Base-by-base conservation (phyloP, 75 land plant genomes). In the Sequoia sempervirens region DNA sequence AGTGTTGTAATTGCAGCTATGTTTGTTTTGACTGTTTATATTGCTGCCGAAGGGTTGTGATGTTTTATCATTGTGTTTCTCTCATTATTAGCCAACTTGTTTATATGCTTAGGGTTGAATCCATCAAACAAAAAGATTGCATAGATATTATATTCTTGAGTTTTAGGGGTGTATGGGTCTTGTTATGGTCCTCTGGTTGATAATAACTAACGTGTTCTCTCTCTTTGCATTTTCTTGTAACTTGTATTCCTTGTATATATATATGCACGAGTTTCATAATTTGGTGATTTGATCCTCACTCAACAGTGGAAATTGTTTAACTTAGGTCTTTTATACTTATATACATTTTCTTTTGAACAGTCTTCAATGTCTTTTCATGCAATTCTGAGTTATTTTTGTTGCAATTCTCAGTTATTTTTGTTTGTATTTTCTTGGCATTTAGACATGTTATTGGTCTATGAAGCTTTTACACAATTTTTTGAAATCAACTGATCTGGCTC, bases 241-340 rank as follows among this genome's bases (percentile, higher is more conserved):
- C 6, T 75, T 78, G n/a, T 78, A 26, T 23, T 26, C 10, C 13
- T 40, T n/a, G 26, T 18, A 41, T 5, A 78, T 11, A 41, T 45
- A n/a, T 45, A 43, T 78, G 80, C 80, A 41, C 7, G n/a, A 32
- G 80, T 78, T 78, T 47, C 28, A 78, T 78, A 17, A 43, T 78
- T 78, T 10, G 53, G 37, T 46, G 36, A 28, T 45, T 34, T 52
- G 23, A 79, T 52, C 41, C 23, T 73, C 23, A 18, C n/a, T 81
- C 5, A 80, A 80, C 7, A 14, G 23, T 69, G n/a, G 17, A 58
- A 36, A 70, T 30, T 36, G 40, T 81, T n/a, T n/a, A n/a, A n/a
- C n/a, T n/a, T n/a, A n/a, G n/a, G n/a, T n/a, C n/a, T n/a, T n/a
- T n/a, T n/a, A n/a, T n/a, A n/a, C n/a, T n/a, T n/a, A n/a, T n/a